Evolutionary conservation across 805 yeast genomes (phyloP).

Genomic region (Zygosaccharomyces pseudorouxii): DNA sequence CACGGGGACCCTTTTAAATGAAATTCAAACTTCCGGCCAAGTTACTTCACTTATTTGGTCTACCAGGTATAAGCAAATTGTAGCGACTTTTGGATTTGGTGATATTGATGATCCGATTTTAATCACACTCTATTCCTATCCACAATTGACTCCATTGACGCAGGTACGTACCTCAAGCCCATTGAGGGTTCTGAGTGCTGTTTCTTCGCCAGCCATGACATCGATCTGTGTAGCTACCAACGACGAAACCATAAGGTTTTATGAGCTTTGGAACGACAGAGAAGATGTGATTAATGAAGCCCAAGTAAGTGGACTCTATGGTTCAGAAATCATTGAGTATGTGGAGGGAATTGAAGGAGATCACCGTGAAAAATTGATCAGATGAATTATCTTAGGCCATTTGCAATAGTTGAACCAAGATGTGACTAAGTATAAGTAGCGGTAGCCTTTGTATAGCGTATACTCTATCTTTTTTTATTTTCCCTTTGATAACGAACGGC

Average conservation of each 20-base stretch:
- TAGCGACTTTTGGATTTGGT: constrained; percentile 81
- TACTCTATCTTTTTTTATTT: background rate
- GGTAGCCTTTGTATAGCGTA: background rate
- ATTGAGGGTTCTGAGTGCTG: constrained; percentile 62
- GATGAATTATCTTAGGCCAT: constrained; percentile 4
- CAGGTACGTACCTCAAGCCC: constrained; percentile 49
- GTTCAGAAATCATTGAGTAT: constrained; percentile 54
- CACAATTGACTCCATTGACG: constrained; percentile 47
- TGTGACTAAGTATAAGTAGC: background rate
- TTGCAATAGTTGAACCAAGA: background rate
- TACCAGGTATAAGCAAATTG: constrained; percentile 52
- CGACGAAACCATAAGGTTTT: constrained; percentile 74
- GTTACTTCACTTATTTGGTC: constrained; percentile 82
- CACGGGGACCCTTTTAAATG: constrained; percentile 64
- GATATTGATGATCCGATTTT: constrained; percentile 47
- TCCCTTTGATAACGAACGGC: background rate
- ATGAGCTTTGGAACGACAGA: constrained; percentile 58
- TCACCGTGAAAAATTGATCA: constrained; percentile 8
- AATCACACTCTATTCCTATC: constrained; percentile 63
- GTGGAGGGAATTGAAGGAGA: constrained; percentile 46
- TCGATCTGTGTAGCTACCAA: constrained; percentile 70
- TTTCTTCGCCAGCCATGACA: constrained; percentile 56
- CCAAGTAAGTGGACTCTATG: constrained; percentile 45
- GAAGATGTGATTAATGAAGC: constrained; percentile 37
- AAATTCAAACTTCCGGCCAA: constrained; percentile 61